Conservation (phyloP, 257 asterid genomes). For the Solanum bukasovii region DNA sequence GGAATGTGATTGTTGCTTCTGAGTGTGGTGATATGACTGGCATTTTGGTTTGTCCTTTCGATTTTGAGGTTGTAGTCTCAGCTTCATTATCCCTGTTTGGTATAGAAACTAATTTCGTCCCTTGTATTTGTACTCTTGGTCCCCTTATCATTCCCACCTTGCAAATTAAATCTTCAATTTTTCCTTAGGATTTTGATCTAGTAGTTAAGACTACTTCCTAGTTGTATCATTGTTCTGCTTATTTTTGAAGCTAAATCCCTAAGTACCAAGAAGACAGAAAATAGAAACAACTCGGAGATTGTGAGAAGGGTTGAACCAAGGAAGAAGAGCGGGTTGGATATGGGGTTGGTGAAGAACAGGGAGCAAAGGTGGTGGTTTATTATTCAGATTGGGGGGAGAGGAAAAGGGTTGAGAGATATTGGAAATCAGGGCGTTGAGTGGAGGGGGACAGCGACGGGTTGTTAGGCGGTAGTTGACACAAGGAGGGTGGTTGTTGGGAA, state of each 20-base stretch:
- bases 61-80: background rate
- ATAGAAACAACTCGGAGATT: background rate
- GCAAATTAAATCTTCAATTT: background rate
- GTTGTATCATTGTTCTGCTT: background rate
- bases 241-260: background rate
- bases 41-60: background rate
- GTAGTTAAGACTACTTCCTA: background rate
- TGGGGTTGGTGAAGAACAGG: background rate
- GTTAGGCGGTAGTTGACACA: background rate
- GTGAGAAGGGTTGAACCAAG: background rate
- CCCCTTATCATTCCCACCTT: background rate
- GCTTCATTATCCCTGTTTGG: background rate
- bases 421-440: background rate
- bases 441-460: background rate
- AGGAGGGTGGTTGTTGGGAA: background rate
- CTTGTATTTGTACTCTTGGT: background rate
- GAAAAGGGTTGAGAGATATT: background rate
- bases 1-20: background rate
- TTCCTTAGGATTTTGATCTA: background rate
- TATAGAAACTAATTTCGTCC: background rate
- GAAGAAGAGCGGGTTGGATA: background rate
- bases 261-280: background rate
- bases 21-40: background rate
- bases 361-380: background rate
- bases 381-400: background rate